Base-by-base conservation (phyloP, 495 filamentous ascomycete genomes). In the Sordaria brevicollis region DNA sequence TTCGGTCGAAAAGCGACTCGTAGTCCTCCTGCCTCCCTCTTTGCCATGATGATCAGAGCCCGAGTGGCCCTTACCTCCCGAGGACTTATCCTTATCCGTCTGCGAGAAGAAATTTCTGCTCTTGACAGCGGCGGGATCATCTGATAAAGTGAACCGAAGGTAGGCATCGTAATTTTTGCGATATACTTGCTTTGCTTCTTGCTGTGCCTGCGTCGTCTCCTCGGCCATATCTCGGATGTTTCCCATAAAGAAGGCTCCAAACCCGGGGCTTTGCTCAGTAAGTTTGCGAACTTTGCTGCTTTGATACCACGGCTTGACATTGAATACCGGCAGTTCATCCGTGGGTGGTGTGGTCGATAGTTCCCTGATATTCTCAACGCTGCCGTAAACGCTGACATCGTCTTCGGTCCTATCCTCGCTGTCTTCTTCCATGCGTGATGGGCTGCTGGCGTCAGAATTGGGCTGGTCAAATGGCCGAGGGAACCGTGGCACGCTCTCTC, bases 321-420 rank as follows among this genome's bases (percentile, higher is more conserved):
- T 75, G 43, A 75, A 83, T 10, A 75, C 66, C 2, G 85, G 85
- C 7, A 87, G 76, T 37, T 79, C 81, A 6, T 83, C 81, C 25
- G 82, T 74, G 0, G 83, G 81, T 11, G 86, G 86, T 1, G 86
- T 87, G 35, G 75, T 71, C 71, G 85, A 85, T 62, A 75, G 78
- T 69, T 81, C 78, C 49, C 83, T 76, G 41, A 84, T 79, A 69
- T 79, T 73, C 67, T 81, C 79, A 67, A 84, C 75, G n/a, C 78
- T 81, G 65, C 87, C 84, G 70, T 86, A 86, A 71, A 83, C 81
- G 67, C 83, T 84, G 69, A 86, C 90, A 49, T 85, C 81, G 67
- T 87, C 87, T 77, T 93, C 90, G 29, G 90, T 83, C 66, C 88
- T 86, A 65, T 83, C 81, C 35, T 85, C 83, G 39, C 83, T 84